Conservation (phyloP, 2,329 filamentous ascomycete genomes). For the Verticillium zaregamsianum region DNA sequence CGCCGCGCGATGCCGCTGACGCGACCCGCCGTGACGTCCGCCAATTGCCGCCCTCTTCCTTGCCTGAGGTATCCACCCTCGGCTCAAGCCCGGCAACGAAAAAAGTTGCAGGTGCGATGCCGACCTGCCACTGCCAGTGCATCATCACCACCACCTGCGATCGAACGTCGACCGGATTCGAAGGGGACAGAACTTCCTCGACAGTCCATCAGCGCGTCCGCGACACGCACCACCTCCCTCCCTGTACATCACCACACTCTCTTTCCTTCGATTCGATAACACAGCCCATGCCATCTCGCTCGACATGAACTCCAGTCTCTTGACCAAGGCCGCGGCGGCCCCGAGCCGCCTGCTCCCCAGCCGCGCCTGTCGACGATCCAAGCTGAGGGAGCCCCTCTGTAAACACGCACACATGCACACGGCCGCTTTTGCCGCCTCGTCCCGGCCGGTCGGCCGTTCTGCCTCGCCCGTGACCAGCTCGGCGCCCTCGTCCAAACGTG, state of each 20-base stretch:
- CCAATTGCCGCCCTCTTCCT: neutral
- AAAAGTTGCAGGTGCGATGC: slow-evolving; percentile 8
- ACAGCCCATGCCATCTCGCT: slow-evolving; percentile 4
- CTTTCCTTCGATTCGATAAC: neutral
- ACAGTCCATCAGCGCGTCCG: slow-evolving; percentile 1
- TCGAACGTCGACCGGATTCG: slow-evolving; percentile 5
- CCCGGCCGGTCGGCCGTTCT: slow-evolving; percentile 8
- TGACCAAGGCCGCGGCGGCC: slow-evolving; percentile 38
- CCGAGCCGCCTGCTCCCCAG: slow-evolving; percentile 37
- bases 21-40: neutral
- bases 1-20: neutral
- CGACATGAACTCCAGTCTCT: slow-evolving; percentile 43
- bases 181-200: slow-evolving; percentile 21
- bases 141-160: neutral
- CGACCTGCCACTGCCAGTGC: neutral
- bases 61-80: slow-evolving; percentile 5
- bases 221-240: neutral
- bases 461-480: slow-evolving; percentile 24
- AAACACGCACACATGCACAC: slow-evolving; percentile 23
- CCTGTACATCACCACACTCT: neutral
- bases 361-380: slow-evolving; percentile 33
- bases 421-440: slow-evolving; percentile 4
- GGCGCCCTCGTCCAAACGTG: slow-evolving; percentile 12
- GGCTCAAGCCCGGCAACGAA: slow-evolving; percentile 14
- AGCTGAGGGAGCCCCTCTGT: slow-evolving; percentile 34